Evolutionary conservation across 2,329 filamentous ascomycete genomes (phyloP), one percentile per base, ranked within the genome.

Genomic region (Chaetomium globosum): DNA sequence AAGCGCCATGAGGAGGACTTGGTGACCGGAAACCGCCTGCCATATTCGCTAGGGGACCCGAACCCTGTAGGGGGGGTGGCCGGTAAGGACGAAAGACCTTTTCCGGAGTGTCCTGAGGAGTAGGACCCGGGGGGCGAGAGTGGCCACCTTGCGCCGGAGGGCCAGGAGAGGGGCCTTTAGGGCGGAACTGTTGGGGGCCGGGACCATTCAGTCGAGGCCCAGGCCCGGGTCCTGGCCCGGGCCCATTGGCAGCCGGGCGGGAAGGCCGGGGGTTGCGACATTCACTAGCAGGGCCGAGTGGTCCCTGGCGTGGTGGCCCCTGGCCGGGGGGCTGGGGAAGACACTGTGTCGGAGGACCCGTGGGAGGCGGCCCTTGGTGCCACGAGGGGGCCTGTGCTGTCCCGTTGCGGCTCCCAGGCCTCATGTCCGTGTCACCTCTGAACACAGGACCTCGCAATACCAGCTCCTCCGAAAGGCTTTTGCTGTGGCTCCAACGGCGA

Each of bases 261-360:
- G 28, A 12, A 3, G n/a, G 28, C 1, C 61, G 61, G n/a, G 16
- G 13, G 26, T 19, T n/a, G n/a, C 33, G 4, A 9, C 33, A 16
- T 26, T 54, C 49, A 33, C 9, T 23, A 39, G 28, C 23, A 52
- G 59, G 43, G 21, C 36, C 56, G 1, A 61, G 64, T 8, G 67
- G 64, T 8, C 64, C 61, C n/a, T 66, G 61, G 4, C 67, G 65
- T 6, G 65, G 61, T 3, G 62, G 56, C 1, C 63, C 65, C 16
- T 68, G 67, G 10, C 63, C 62, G 13, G 70, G 69, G 9, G 65
- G 67, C 36, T 70, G 67, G 5, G 71, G 71, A 19, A 72, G 69
- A 16, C 63, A 61, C 16, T 71, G 69, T 0, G 70, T 71, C 13
- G 71, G 71, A 48, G 71, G 69, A 0, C 68, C 71, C 13, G 71